Base-by-base conservation (phyloP, 208 protist genomes). In the Trypanosoma boissoni region DNA sequence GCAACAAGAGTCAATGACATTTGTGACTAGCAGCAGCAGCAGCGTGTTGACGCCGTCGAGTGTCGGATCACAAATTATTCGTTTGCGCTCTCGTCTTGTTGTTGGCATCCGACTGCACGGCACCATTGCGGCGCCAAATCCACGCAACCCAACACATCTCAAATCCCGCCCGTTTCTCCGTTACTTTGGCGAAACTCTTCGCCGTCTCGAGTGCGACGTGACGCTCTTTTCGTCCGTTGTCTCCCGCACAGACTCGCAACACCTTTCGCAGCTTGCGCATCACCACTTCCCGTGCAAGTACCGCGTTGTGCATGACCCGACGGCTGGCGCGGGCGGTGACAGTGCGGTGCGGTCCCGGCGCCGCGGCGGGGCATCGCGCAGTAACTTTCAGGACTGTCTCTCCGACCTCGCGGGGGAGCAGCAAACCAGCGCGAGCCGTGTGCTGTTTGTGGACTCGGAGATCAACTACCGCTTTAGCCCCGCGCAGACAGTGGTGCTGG, bases 401-500 rank as follows among this genome's bases (percentile, higher is more conserved):
- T 54, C 52, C 45, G 64, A 57, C n/a, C 39, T 74, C 3, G 76
- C 79, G 1, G 51, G 67, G 12, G 67, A 68, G 21, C 49, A 64
- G 18, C 56, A 75, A n/a, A 68, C 64, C 21, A 65, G 65, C 6
- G 60, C 73, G 2, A 46, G 37, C 9, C 83, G 83, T 28, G 74
- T 94, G n/a, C 57, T 94, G 10, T 89, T 91, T 50, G 59, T 94
- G n/a, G 87, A 94, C 54, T 60, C 76, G 4, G 83, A 94, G 67
- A 72, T 94, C 16, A 91, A 90, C 67, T 90, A 88, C 43, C 83
- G 87, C 28, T 91, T 78, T 59, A 68, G 64, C 0, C 76, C 83
- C 3, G 61, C 69, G 29, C 83, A 91, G 58, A 88, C 76, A 26
- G 54, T 94, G 16, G 69, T 94, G 23, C 34, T 91, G 46, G 83